A percentile compares a stretch with the other conserved stretches of the same genome.
Conservation (phyloP, 345 rosid species). For the Schrenkiella parvula region DNA sequence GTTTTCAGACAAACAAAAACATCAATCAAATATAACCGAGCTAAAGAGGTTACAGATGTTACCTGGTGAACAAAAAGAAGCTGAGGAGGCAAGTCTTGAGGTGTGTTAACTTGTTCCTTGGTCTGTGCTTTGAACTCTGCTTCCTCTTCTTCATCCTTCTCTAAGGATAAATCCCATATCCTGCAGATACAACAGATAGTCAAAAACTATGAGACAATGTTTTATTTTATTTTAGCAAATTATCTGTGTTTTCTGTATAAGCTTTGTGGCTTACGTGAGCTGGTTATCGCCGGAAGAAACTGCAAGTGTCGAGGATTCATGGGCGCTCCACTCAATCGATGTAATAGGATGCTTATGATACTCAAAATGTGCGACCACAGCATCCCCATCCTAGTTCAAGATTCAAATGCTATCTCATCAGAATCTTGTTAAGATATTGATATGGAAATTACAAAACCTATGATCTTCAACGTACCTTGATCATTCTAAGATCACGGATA, state of each 20-base stretch:
- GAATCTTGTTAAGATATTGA: neutral
- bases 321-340: slow-evolving; percentile 95
- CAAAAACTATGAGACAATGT: neutral
- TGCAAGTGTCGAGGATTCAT: slow-evolving; percentile 81
- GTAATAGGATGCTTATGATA: slow-evolving; percentile 86
- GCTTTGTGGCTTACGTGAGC: slow-evolving; percentile 58
- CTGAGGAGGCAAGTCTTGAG: slow-evolving; percentile 84
- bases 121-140: slow-evolving; percentile 87
- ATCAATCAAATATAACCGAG: neutral
- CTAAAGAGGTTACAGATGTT: neutral
- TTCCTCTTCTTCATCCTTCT: slow-evolving; percentile 94
- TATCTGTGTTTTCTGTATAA: neutral
- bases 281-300: slow-evolving; percentile 88
- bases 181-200: slow-evolving; percentile 33
- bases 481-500: slow-evolving; percentile 79
- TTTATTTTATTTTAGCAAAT: neutral
- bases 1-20: neutral
- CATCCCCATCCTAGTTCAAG: slow-evolving; percentile 54
- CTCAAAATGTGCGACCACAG: slow-evolving; percentile 83
- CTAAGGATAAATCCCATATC: slow-evolving; percentile 95
- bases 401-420: neutral
- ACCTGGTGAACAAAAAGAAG: slow-evolving; percentile 98
- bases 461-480: slow-evolving; percentile 37
- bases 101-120: slow-evolving; percentile 75
- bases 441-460: neutral